Conservation (phyloP, 2,329 filamentous ascomycete species). For the Thielaviopsis euricoi region DNA sequence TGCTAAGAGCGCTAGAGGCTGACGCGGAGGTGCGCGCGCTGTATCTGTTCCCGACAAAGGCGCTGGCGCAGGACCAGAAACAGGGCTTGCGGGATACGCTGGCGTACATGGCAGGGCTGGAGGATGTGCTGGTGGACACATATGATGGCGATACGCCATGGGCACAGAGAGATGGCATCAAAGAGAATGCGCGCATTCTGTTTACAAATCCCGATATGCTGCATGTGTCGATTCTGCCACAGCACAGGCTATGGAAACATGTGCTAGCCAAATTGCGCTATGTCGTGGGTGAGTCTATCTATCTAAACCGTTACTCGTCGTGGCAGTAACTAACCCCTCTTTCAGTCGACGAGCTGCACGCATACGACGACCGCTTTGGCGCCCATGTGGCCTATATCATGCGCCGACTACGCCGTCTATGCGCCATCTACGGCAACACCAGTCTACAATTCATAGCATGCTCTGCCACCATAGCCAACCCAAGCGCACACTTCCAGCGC, state of each 20-base stretch:
- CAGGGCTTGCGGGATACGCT: conserved; percentile 77
- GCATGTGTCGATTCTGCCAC: conserved; percentile 80
- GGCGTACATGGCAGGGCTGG: conserved; percentile 59
- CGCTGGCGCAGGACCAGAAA: conserved; percentile 84
- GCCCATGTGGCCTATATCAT: conserved; percentile 92
- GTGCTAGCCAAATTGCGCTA: conserved; percentile 83
- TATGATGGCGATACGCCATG: conserved; percentile 93
- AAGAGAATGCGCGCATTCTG: conserved; percentile 79
- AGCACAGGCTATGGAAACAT: conserved; percentile 75
- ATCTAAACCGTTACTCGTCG: not conserved
- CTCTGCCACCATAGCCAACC: conserved; percentile 91
- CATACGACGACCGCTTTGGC: conserved; percentile 90
- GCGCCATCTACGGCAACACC: conserved; percentile 81
- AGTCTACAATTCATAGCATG: conserved; percentile 69
- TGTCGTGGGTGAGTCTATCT: conserved; percentile 46
- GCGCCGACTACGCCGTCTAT: conserved; percentile 72
- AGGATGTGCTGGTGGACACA: conserved; percentile 68
- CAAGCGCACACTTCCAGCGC: conserved; percentile 75
- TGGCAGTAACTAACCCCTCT: conserved; percentile 2
- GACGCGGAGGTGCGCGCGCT: conserved; percentile 67
- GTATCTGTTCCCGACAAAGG: conserved; percentile 98
- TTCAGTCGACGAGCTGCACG: conserved; percentile 69
- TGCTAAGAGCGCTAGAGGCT: conserved; percentile 69
- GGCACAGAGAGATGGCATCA: conserved; percentile 57
- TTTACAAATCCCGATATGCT: conserved; percentile 99